These are phyloP conservation scores for Kodamaea fukazawae DNA, from an alignment of 805 yeast species.

Conservation along the genomic window DNA sequence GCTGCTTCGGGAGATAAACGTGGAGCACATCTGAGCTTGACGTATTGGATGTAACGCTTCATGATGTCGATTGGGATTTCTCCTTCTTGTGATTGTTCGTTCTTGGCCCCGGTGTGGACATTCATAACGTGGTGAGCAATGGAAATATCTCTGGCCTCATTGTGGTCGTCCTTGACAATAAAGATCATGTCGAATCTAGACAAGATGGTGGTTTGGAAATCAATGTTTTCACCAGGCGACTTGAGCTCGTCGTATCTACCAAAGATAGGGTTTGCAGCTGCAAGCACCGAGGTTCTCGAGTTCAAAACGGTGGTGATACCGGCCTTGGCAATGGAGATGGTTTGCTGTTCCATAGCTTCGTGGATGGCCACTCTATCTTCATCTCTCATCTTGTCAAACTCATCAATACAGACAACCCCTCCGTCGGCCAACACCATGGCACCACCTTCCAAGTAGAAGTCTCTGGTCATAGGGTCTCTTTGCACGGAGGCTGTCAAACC, in stretches of 20 bases:
- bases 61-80: conserved; percentile 87
- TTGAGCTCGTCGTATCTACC: conserved; percentile 96
- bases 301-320: conserved; percentile 96
- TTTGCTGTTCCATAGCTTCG: conserved; percentile 99
- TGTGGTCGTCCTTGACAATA: conserved; percentile 93
- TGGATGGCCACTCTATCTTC: conserved; percentile 98
- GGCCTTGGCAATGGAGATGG: conserved; percentile 97
- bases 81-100: conserved; percentile 52
- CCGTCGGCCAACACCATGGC: conserved; percentile 99
- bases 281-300: conserved; percentile 93
- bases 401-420: conserved; percentile 98
- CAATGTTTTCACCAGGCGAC: conserved; percentile 97
- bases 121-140: conserved; percentile 95
- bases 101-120: conserved; percentile 77
- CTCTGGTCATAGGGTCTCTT: conserved; percentile 82
- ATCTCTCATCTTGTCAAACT: conserved; percentile 98
- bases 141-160: conserved; percentile 76
- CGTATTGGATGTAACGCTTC: conserved; percentile 90
- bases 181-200: conserved; percentile 99
- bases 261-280: conserved; percentile 96
- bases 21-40: conserved; percentile 90
- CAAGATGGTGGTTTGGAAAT: conserved; percentile 93
- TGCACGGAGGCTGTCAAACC: conserved; percentile 98
- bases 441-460: conserved; percentile 96
- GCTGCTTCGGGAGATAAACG: conserved; percentile 84